Base-by-base conservation (phyloP, 1,139 yeast species). In the Geotrichum cucujoidarum region DNA sequence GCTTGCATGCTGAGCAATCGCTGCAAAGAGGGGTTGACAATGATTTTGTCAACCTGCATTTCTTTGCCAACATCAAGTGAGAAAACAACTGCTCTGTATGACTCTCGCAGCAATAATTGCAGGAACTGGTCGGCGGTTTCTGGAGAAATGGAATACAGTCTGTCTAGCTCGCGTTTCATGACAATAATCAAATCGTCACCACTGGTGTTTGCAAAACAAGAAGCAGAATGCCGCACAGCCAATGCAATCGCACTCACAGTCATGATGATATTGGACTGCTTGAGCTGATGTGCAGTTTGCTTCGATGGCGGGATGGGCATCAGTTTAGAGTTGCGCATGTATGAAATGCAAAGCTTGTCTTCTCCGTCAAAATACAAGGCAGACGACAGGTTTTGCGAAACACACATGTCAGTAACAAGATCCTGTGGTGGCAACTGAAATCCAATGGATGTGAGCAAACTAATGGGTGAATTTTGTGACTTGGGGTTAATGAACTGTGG, bases 11-110 rank as follows among this genome's bases (percentile, higher is more conserved):
- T 77, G 35, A 80, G 67, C 27, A 81, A 67, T 53, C 81, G 77
- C 60, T 81, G 95, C 50, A 82, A 70, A 2, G 89, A 87, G 22
- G 88, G 92, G 57, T 80, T 81, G 21, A 83, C 82, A 42, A 85
- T 67, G 50, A 84, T 69, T 60, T 81, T 81, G 58, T 84, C 94
- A 2, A 83, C 81, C 40, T 81, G 83, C 45, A 81, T 87, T 39
- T 67, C 73, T 50, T 77, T 75, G 10, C 80, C 74, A 50, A 81
- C 76, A 36, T 83, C 88, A 47, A 85, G 71, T 32, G 81, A 80
- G 62, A 84, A 80, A 60, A 79, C 81, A 46, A 84, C 76, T 0
- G 92, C 81, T 27, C 78, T 68, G 58, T 85, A 92, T 1, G 81
- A 73, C 59, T 85, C 94, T 49, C 77, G 72, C 17, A 83, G 62